Base-by-base conservation (phyloP, 2,329 filamentous ascomycete species). In the Pseudopyricularia cyperi region DNA sequence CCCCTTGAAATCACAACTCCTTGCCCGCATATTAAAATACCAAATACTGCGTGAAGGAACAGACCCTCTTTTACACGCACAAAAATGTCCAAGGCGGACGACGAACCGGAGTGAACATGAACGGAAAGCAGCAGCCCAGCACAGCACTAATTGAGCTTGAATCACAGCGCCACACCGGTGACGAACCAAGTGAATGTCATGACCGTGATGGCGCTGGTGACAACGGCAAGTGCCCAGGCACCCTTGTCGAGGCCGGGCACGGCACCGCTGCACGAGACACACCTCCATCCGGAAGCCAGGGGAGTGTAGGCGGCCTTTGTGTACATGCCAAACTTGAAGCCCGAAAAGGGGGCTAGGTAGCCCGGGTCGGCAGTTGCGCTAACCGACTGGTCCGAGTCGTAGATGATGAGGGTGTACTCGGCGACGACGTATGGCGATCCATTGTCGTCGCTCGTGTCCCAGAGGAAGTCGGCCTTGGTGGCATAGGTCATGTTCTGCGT, bases 161-260 rank as follows among this genome's bases (percentile, higher is more conserved):
- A 52, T 62, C 54, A 65, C 24, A 62, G 24, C 30, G 58, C 53
- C 12, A 78, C 61, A 2, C 79, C 78, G 24, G 69, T 69, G 35
- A 82, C 77, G 58, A 83, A 83, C 79, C 79, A 83, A 30, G 79
- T 82, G 57, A 83, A 83, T 61, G 75, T 79, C 30, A 77, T 56
- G 4, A 83, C 67, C 1, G 79, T 82, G 44, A 80, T 61, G 32
- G 75, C 48, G 57, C 73, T 72, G 74, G 82, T 80, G 12, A 69
- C 67, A 49, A 78, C 46, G 34, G 74, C 73, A 52, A 80, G 71
- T 6, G 71, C 68, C 8, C 80, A 34, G 1, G 74, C 73, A 42
- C 71, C 68, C 55, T 62, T 64, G 55, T 79, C 72, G 53, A 73
- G 64, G 46, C 67, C 65, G 14, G 71, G 68, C 24, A 72, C 52